A percentile compares a stretch with the other conserved stretches of the same genome.
Conservation (phyloP, 768 basidiomycete species). For the Lentinula boryana region DNA sequence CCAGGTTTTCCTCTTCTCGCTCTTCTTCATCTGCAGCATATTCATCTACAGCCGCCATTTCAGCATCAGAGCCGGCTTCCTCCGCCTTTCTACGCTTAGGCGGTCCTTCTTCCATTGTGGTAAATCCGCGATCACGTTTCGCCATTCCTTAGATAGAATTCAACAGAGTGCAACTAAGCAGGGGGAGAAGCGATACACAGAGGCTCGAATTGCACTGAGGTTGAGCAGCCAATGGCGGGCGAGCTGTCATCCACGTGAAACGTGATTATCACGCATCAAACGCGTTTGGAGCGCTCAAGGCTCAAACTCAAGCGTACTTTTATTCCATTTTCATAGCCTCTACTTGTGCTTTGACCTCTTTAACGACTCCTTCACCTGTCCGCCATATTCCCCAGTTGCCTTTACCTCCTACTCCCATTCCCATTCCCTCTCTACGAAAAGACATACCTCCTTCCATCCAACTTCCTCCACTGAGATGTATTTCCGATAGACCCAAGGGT, state of each 20-base stretch:
- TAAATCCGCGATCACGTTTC: constrained; percentile 44
- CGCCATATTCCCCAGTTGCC: constrained; percentile 68
- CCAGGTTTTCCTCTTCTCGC: constrained; percentile 35
- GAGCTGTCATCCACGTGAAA: background rate
- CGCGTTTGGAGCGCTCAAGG: constrained; percentile 36
- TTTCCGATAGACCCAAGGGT: constrained; percentile 54
- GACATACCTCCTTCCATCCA: constrained; percentile 54
- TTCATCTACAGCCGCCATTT: constrained; percentile 29
- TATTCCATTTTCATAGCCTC: no score
- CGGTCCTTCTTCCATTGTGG: constrained; percentile 29
- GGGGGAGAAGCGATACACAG: background rate
- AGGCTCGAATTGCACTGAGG: background rate
- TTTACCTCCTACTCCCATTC: constrained; percentile 54
- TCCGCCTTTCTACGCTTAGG: constrained; percentile 46
- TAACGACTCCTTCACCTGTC: constrained; percentile 39
- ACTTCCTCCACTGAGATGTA: constrained; percentile 70
- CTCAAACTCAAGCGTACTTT: background rate
- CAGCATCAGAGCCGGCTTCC: constrained; percentile 33
- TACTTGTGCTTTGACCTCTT: constrained; percentile 19
- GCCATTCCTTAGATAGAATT: constrained; percentile 25
- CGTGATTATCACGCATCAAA: background rate
- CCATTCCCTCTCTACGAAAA: constrained; percentile 52
- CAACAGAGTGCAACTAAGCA: background rate
- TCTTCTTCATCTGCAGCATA: constrained; percentile 19
- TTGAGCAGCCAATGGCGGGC: background rate